A percentile compares a stretch with the other conserved stretches of the same genome.
Conservation (phyloP, 2,329 filamentous ascomycete genomes). For the Fusarium chlamydosporum region DNA sequence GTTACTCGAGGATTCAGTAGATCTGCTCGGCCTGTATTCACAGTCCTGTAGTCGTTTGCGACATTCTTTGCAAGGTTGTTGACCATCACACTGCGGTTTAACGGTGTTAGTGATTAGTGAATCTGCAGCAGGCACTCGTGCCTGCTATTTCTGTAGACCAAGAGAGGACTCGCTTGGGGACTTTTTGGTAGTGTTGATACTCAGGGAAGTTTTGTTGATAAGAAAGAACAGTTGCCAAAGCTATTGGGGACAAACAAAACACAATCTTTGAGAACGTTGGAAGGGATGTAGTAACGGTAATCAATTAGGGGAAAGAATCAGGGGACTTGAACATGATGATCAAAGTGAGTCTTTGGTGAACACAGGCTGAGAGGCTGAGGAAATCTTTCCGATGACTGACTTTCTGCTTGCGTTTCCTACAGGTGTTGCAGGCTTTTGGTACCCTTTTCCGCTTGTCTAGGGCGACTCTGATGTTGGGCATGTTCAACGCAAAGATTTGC, state of each 20-base stretch:
- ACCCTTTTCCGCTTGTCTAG: conserved; percentile 74
- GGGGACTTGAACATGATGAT: background rate
- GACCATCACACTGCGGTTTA: conserved; percentile 68
- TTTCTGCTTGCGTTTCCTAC: conserved; percentile 77
- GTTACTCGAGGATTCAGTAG: conserved; percentile 4
- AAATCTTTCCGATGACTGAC: conserved; percentile 57
- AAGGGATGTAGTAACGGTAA: background rate
- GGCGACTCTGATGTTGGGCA: conserved; percentile 69
- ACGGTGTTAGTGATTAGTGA: conserved; percentile 10
- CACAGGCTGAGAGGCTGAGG: background rate
- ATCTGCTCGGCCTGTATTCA: conserved; percentile 17
- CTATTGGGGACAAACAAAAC: background rate
- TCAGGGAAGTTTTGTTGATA: background rate
- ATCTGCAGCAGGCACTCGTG: background rate
- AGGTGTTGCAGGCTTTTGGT: conserved; percentile 74
- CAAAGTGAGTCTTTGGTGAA: background rate
- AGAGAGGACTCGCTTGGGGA: too few species aligned
- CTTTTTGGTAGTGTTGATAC: background rate
- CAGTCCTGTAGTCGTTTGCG: conserved; percentile 56
- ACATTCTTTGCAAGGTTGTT: conserved; percentile 71
- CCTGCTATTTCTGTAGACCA: background rate
- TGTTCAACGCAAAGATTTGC: conserved; percentile 41
- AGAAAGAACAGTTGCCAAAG: background rate
- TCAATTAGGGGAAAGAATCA: background rate
- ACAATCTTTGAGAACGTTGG: background rate